Conservation (phyloP, 192 early-diverging fungal genomes). For the Coemansia pectinata region DNA sequence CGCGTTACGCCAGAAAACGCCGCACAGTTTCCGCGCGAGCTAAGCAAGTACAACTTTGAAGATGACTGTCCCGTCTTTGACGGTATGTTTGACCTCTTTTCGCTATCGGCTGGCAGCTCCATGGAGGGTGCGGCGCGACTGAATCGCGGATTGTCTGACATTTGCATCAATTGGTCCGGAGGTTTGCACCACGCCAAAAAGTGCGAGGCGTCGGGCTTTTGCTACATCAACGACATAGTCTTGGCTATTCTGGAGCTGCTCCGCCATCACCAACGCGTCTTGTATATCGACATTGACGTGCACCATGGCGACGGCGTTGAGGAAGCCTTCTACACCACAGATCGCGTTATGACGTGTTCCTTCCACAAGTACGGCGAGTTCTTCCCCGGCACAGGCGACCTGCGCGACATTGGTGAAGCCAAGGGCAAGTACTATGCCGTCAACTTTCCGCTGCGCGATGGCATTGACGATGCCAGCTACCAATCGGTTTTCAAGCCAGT, state of each 20-base stretch:
- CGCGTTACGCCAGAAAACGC: constrained; percentile 78
- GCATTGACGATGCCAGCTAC: constrained; percentile 92
- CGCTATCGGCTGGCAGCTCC: constrained; percentile 89
- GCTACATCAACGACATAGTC: constrained; percentile 99
- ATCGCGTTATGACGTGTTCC: constrained; percentile 98
- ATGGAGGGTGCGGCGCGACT: constrained; percentile 92
- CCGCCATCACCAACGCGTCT: constrained; percentile 82
- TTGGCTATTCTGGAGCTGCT: constrained; percentile 89
- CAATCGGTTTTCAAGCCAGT: constrained; percentile 87
- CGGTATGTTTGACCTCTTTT: constrained; percentile 94
- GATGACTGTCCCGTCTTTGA: constrained; percentile 99
- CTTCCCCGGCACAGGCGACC: constrained; percentile 97
- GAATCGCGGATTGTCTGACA: constrained; percentile 79
- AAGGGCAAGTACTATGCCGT: constrained; percentile 92
- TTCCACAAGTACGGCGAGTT: constrained; percentile 99
- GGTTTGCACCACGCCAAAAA: constrained; percentile 98
- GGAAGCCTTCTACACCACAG: constrained; percentile 98
- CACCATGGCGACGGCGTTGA: constrained; percentile 99
- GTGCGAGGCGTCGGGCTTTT: constrained; percentile 94
- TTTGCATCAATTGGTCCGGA: constrained; percentile 97
- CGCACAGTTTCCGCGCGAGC: constrained; percentile 63
- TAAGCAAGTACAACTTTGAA: constrained; percentile 80
- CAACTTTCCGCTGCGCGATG: constrained; percentile 94
- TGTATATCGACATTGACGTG: constrained; percentile 98
- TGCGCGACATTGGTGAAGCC: constrained; percentile 90